Evolutionary conservation across 2,329 filamentous ascomycete genomes (phyloP).

Genomic region (Penicillium sp.): DNA sequence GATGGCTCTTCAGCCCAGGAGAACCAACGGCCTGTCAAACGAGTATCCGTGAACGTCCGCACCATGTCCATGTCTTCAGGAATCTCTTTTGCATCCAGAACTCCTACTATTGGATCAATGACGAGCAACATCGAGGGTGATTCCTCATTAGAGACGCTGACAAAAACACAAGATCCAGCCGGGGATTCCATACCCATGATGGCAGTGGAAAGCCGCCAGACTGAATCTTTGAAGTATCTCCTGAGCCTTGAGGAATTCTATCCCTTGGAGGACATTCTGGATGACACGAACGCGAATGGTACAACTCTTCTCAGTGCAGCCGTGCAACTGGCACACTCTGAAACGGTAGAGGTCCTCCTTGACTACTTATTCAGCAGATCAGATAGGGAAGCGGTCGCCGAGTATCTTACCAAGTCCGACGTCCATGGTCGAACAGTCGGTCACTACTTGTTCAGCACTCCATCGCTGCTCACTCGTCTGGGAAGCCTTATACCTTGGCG

Average conservation of each 20-base stretch:
- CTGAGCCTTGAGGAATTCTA: slow-evolving; percentile 72
- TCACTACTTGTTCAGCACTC: slow-evolving; percentile 95
- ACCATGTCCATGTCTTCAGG: slow-evolving; percentile 84
- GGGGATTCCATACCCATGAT: slow-evolving; percentile 89
- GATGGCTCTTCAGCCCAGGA: slow-evolving; percentile 39
- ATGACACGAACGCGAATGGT: slow-evolving; percentile 82
- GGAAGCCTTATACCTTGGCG: slow-evolving; percentile 79
- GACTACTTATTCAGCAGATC: slow-evolving; percentile 59
- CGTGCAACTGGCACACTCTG: slow-evolving; percentile 72
- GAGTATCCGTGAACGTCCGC: slow-evolving; percentile 80
- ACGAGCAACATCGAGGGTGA: slow-evolving; percentile 74
- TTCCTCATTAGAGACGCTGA: slow-evolving; percentile 65
- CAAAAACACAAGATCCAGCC: slow-evolving; percentile 52
- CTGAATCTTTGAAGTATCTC: slow-evolving; percentile 70
- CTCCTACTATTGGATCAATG: slow-evolving; percentile 69
- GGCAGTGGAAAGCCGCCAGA: slow-evolving; percentile 67
- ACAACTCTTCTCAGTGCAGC: slow-evolving; percentile 86
- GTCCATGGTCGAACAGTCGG: slow-evolving; percentile 79
- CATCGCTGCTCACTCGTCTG: slow-evolving; percentile 69
- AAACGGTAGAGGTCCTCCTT: slow-evolving; percentile 69
- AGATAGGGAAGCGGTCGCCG: slow-evolving; percentile 51
- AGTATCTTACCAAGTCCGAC: slow-evolving; percentile 72
- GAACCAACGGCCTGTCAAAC: slow-evolving; percentile 58
- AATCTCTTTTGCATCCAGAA: slow-evolving; percentile 73
- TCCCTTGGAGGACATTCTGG: slow-evolving; percentile 62